Evolutionary conservation across 306 rosid genomes (phyloP).

Genomic region (apple (Malus domestica)): ASM211411v1 NC_041800.1:30622733-30623232

Average conservation of each 20-base stretch:
- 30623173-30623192: background rate
- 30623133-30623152: constrained; percentile 12
- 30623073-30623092: constrained; percentile 13
- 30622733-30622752: too few relatives aligned
- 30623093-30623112: constrained; percentile 20
- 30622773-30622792: too few relatives aligned
- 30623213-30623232: constrained; percentile 18
- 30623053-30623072: background rate
- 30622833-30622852: background rate
- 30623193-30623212: constrained; percentile 14
- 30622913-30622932: background rate
- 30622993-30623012: background rate
- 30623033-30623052: background rate
- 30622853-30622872: constrained; percentile 6
- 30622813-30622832: background rate
- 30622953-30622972: background rate
- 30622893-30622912: background rate
- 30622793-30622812: background rate
- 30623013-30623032: background rate
- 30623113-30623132: constrained; percentile 24
- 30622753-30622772: too few relatives aligned
- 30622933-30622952: background rate
- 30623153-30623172: constrained; percentile 2
- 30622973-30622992: background rate
- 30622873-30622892: background rate